Conservation (phyloP, 768 basidiomycete species). For the Obba rivulosa region DNA sequence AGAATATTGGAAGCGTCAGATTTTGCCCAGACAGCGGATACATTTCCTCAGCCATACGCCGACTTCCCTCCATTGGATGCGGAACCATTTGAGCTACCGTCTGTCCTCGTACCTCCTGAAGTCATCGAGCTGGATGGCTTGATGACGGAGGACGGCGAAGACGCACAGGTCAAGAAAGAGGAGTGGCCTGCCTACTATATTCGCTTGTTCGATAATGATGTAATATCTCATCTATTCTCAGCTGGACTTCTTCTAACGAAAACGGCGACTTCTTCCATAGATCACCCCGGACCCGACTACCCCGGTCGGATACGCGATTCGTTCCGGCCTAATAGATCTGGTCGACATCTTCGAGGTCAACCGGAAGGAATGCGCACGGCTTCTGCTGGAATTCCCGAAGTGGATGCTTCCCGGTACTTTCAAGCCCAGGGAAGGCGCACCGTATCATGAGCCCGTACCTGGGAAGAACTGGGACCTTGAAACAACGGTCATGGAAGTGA, state of each 20-base stretch:
- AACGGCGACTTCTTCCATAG: conserved; percentile 30
- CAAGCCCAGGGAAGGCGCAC: conserved; percentile 66
- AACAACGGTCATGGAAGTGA: conserved; percentile 80
- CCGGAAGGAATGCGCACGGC: conserved; percentile 87
- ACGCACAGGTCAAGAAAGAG: conserved; percentile 70
- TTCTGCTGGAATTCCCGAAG: conserved; percentile 80
- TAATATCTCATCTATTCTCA: conserved; percentile 16
- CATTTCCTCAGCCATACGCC: conserved; percentile 63
- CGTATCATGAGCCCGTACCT: conserved; percentile 38
- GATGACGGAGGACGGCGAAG: conserved; percentile 63
- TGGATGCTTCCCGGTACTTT: conserved; percentile 84
- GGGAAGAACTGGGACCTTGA: conserved; percentile 86
- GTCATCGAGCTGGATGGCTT: conserved; percentile 75
- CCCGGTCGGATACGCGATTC: conserved; percentile 74
- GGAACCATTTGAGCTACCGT: conserved; percentile 62
- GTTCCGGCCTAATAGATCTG: conserved; percentile 67
- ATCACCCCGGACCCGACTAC: conserved; percentile 72
- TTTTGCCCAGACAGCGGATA: conserved; percentile 50
- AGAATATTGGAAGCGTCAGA: conserved; percentile 54
- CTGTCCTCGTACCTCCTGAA: conserved; percentile 83
- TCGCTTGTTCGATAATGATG: conserved; percentile 58
- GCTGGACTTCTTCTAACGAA: neutral
- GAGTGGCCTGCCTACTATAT: conserved; percentile 77
- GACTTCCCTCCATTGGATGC: conserved; percentile 38
- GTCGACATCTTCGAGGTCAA: conserved; percentile 93